These are phyloP conservation scores for Phialophora chinensis DNA, from an alignment of 2,329 filamentous ascomycete genomes.

Conservation along the genomic window DNA sequence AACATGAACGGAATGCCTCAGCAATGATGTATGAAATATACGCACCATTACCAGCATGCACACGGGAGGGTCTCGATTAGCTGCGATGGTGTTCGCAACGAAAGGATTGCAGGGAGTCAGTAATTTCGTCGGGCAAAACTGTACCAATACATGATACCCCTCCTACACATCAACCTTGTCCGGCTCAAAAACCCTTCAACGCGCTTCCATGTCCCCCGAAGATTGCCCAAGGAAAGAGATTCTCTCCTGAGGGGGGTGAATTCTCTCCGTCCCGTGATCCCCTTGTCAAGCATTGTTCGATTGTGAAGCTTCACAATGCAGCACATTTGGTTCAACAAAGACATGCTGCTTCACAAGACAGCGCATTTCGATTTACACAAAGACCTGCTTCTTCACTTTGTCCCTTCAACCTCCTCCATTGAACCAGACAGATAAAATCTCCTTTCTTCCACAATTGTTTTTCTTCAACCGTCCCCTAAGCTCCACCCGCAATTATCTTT, in stretches of 20 bases:
- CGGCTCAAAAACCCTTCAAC: neutral
- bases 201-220: neutral
- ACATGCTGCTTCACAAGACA: neutral
- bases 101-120: neutral
- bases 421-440: neutral
- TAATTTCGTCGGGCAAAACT: slow-evolving; percentile 12
- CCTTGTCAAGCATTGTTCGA: neutral
- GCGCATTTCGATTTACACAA: neutral
- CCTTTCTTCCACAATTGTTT: neutral
- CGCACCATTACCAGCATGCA: slow-evolving; percentile 1
- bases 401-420: neutral
- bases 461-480: neutral
- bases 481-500: neutral
- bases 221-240: neutral
- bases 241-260: neutral
- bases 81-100: slow-evolving; percentile 10
- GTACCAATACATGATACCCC: slow-evolving; percentile 32
- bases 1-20: slow-evolving; percentile 33
- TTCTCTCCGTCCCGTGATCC: neutral
- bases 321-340: neutral
- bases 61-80: slow-evolving; percentile 10
- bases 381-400: neutral
- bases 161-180: slow-evolving; percentile 9
- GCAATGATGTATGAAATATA: slow-evolving; percentile 26
- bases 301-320: neutral